Evolutionary conservation across 331 rosid genomes (phyloP).

Genomic region (Malus hybrid): DNA sequence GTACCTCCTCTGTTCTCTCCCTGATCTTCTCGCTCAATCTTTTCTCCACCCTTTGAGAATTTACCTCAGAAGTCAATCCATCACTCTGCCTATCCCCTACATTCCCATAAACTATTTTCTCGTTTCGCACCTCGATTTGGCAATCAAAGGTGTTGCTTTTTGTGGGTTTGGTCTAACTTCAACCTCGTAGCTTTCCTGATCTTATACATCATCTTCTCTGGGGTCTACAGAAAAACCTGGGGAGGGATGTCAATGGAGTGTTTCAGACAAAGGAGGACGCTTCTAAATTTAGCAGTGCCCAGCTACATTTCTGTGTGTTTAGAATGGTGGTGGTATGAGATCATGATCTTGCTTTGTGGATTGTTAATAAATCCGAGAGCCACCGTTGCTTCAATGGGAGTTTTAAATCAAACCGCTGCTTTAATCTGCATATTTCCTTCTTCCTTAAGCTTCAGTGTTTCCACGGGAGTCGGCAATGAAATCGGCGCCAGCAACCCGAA

Average conservation of each 20-base stretch:
- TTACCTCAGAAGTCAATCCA: slow-evolving; percentile 75
- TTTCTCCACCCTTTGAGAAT: slow-evolving; percentile 85
- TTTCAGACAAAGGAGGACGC: slow-evolving; percentile 47
- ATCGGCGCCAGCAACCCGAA: slow-evolving; percentile 62
- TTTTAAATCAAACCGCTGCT: slow-evolving; percentile 76
- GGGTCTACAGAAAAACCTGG: slow-evolving; percentile 53
- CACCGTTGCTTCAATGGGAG: slow-evolving; percentile 92
- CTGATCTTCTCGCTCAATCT: slow-evolving; percentile 82
- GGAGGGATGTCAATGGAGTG: slow-evolving; percentile 38
- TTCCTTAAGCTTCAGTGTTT: slow-evolving; percentile 74
- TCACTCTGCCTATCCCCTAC: slow-evolving; percentile 76
- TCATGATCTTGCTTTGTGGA: slow-evolving; percentile 85
- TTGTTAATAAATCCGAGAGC: slow-evolving; percentile 47
- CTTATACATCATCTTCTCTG: slow-evolving; percentile 44
- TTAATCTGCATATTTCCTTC: slow-evolving; percentile 82
- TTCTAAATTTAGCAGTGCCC: slow-evolving; percentile 59
- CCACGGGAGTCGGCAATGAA: slow-evolving; percentile 80
- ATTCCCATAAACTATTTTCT: slow-evolving; percentile 71
- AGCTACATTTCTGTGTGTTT: slow-evolving; percentile 88
- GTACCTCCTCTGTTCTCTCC: slow-evolving; percentile 65
- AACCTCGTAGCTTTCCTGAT: slow-evolving; percentile 49
- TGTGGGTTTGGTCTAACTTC: slow-evolving; percentile 71
- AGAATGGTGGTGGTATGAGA: slow-evolving; percentile 99
- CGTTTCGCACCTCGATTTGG: slow-evolving; percentile 42
- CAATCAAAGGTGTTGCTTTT: slow-evolving; percentile 72